phyloP scores from a whole-genome alignment of 2,329 filamentous ascomycete species.

The Pseudogymnoascus destructans region DNA sequence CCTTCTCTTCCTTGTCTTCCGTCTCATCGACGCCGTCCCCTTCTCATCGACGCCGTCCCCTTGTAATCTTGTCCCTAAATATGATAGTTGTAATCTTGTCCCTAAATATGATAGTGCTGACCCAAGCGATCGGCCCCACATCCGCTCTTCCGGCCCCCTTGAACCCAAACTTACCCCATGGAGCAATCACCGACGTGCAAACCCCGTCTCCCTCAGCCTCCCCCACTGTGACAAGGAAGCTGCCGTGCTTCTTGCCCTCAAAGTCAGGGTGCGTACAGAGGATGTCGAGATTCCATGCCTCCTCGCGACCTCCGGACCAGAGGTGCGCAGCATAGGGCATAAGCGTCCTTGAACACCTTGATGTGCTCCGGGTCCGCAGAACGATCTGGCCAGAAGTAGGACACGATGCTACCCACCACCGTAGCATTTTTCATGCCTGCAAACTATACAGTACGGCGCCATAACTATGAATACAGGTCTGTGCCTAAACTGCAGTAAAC shows the following conservation, averaged over 20 bases:
- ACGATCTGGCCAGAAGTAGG: constrained; percentile 18
- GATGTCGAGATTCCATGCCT: constrained; percentile 30
- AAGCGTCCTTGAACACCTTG: constrained; percentile 16
- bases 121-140: constrained; percentile 23
- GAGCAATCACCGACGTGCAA: constrained; percentile 30
- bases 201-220: constrained; percentile 27
- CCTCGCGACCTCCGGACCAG: constrained; percentile 23
- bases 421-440: constrained; percentile 3
- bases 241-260: constrained; percentile 29
- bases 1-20: neutral
- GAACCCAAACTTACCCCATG: constrained; percentile 26
- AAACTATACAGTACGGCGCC: too few species aligned
- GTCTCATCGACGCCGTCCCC: neutral
- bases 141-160: constrained; percentile 25
- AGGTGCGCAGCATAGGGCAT: constrained; percentile 19
- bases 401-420: constrained; percentile 12
- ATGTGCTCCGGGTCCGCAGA: constrained; percentile 17
- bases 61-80: constrained; percentile 18
- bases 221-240: constrained; percentile 32
- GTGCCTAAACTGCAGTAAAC: too few species aligned
- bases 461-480: too few species aligned
- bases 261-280: constrained; percentile 30
- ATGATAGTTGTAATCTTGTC: constrained; percentile 19
- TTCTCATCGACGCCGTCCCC: neutral
- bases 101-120: constrained; percentile 25